Percentiles rank a stretch among this genome's conserved stretches.
Evolutionary conservation across 352 stramenopile genomes (phyloP).

Genomic region (Pythium aquatile): DNA sequence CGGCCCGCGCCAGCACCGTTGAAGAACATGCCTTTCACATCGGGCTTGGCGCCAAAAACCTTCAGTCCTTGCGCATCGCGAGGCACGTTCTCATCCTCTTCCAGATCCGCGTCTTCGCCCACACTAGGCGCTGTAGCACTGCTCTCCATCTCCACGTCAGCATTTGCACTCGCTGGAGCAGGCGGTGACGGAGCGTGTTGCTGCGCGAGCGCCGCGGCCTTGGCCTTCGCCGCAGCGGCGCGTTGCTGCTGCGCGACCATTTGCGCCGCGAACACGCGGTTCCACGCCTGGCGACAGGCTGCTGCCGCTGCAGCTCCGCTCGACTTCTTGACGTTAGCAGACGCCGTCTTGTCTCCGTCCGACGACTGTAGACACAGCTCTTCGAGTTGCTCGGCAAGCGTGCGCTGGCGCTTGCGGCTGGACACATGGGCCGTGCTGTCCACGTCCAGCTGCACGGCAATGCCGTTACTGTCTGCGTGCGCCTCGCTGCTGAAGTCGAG

Average conservation of each 20-base stretch:
- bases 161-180: neutral
- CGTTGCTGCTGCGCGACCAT: constrained; percentile 22
- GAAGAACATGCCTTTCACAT: constrained; percentile 56
- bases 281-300: constrained; percentile 23
- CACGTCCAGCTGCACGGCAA: neutral
- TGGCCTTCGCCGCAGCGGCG: neutral
- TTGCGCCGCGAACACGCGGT: constrained; percentile 19
- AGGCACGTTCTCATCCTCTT: constrained; percentile 15
- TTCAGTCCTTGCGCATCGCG: constrained; percentile 28
- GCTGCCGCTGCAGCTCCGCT: constrained; percentile 12
- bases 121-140: constrained; percentile 8
- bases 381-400: constrained; percentile 62
- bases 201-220: constrained; percentile 1
- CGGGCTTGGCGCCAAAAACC: constrained; percentile 37
- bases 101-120: constrained; percentile 20
- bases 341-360: neutral
- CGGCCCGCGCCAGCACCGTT: constrained; percentile 14
- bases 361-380: constrained; percentile 37
- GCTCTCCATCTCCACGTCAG: constrained; percentile 23
- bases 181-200: neutral
- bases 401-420: constrained; percentile 55
- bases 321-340: neutral
- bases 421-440: neutral
- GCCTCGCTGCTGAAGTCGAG: neutral
- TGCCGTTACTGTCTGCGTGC: neutral